Evolutionary conservation across 805 yeast genomes (phyloP).

Genomic region (Wickerhamomyces pijperi): DNA sequence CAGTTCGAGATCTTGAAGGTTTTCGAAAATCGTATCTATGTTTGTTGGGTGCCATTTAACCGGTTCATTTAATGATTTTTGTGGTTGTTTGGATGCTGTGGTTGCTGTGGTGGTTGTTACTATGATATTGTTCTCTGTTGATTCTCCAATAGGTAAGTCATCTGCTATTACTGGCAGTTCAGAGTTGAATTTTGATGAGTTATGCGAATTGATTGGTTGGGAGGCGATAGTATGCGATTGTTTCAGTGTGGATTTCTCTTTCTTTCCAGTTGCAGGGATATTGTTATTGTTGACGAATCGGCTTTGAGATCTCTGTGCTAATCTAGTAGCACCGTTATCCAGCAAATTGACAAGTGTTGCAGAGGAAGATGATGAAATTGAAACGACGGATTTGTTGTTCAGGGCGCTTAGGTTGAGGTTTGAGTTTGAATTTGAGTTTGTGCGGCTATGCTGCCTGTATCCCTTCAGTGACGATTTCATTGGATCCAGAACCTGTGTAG

Average conservation of each 20-base stretch:
- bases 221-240: too few relatives aligned
- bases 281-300: too few relatives aligned
- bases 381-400: neutral
- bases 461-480: neutral
- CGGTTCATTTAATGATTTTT: constrained; percentile 2
- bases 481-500: neutral
- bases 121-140: constrained; percentile 7
- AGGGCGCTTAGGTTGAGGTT: neutral
- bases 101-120: too few relatives aligned
- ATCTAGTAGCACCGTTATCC: neutral
- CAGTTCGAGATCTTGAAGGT: constrained; percentile 20
- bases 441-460: too few relatives aligned
- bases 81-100: constrained; percentile 1
- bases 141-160: constrained; percentile 1
- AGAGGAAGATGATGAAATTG: neutral
- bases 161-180: neutral
- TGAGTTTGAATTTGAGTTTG: too few relatives aligned
- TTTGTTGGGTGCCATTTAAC: constrained; percentile 21
- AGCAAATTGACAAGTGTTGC: neutral
- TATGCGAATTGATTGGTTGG: too few relatives aligned
- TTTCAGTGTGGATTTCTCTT: neutral
- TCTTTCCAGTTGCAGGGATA: too few relatives aligned
- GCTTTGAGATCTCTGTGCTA: too few relatives aligned
- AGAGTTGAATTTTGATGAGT: neutral
- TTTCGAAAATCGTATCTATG: constrained; percentile 16